Conservation (phyloP, 2,329 filamentous ascomycete species). For the Lachnellula subtilissima region DNA sequence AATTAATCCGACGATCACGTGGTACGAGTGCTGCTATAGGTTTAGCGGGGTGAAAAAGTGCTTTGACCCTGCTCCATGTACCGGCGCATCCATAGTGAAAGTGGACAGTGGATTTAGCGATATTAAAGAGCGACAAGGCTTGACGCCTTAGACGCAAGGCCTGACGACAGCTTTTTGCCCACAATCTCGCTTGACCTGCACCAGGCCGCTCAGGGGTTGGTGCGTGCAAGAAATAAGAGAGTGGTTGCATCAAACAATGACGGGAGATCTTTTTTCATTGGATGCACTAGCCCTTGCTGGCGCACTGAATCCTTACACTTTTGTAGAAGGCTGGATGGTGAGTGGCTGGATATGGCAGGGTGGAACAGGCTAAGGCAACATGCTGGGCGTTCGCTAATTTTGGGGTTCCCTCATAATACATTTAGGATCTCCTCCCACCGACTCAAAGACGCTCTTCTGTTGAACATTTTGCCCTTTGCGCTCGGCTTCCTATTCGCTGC, state of each 20-base stretch:
- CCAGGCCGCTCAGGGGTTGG: neutral
- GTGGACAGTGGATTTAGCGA: neutral
- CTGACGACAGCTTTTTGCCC: neutral
- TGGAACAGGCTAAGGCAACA: neutral
- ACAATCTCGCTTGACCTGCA: neutral
- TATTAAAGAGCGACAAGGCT: neutral
- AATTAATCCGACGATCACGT: neutral
- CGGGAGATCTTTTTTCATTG: neutral
- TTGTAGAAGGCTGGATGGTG: neutral
- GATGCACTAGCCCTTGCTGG: neutral
- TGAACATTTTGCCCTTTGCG: constrained; percentile 1
- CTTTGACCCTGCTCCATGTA: neutral
- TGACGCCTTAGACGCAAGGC: neutral
- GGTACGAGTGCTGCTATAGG: neutral
- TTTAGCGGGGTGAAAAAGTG: neutral
- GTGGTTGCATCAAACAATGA: neutral
- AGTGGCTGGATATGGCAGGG: neutral
- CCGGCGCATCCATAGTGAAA: neutral
- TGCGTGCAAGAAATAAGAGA: neutral
- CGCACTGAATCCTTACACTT: neutral
- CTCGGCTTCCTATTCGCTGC: constrained; percentile 2
- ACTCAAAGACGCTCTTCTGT: neutral
- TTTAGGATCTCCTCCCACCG: neutral
- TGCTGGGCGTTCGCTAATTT: neutral
- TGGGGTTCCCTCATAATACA: neutral